Evolutionary conservation across 2,329 filamentous ascomycete species (phyloP), one percentile per base, ranked within the genome.

Genomic region (Apiospora marii): DNA sequence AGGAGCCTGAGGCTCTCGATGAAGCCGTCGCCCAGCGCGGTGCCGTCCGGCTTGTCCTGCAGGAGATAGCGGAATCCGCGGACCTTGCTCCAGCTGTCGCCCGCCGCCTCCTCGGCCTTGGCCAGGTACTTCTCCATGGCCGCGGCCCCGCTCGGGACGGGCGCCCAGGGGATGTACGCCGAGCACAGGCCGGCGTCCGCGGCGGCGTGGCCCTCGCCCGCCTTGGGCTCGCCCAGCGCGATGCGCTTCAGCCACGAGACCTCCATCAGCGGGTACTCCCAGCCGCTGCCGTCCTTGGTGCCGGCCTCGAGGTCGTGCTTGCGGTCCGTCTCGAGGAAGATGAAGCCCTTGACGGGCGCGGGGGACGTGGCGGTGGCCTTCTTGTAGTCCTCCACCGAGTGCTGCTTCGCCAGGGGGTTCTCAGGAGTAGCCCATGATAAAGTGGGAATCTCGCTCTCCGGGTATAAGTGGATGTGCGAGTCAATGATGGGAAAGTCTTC

Each of bases 381-480:
- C 68, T 81, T 83, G 84, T 93, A 95, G 79, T 95, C 88, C 43
- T 86, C 81, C 68, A 93, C 79, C 1, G 92, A 92, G 81, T 91
- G 90, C 76, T 91, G 90, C 69, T 87, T 87, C 69, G 89, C 86
- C 69, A 97, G 86, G 5, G 90, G 86, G 78, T 87, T 83, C 67
- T 86, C 84, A 6, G 89, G 84, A 4, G 82, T 87, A 83, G 90
- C 89, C 95, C 94, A 98, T 72, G 89, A 84, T 74, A 97, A 89
- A 51, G 89, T 88, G 71, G 87, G 80, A 70, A 93, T 80, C 78
- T 96, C 93, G 70, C 89, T 88, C 67, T 85, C 82, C 64, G 94
- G 93, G 86, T 91, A 98, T 79, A 98, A 91, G 84, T 98, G 95
- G 83, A 98, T 92, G 86, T 98, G 96, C 51, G 94, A 92, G 85